Conservation (phyloP, 306 rosid genomes). For the Spatholobus suberectus region DNA sequence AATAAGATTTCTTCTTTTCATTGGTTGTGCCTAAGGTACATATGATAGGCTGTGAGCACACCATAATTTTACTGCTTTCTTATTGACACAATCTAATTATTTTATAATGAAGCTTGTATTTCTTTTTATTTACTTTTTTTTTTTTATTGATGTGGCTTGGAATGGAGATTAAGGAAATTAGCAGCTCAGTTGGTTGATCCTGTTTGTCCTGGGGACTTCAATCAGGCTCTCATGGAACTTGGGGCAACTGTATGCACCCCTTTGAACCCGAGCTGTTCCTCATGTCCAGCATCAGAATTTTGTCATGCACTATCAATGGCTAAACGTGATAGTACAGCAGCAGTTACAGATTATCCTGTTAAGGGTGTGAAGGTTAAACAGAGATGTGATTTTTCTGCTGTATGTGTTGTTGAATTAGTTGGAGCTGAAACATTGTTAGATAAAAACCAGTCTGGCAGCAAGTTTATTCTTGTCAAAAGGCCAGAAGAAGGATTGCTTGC, state of each 20-base stretch:
- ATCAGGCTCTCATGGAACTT: conserved; percentile 97
- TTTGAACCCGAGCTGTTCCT: conserved; percentile 72
- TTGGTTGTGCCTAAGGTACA: not conserved
- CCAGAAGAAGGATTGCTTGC: conserved; percentile 94
- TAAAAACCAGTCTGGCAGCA: conserved; percentile 46
- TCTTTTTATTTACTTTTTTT: conserved; percentile 29
- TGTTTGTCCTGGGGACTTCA: conserved; percentile 86
- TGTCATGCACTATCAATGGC: conserved; percentile 70
- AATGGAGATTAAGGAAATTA: conserved; percentile 69
- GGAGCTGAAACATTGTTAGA: conserved; percentile 50
- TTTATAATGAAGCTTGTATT: not conserved
- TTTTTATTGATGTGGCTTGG: conserved; percentile 36
- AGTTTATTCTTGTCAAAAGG: conserved; percentile 83
- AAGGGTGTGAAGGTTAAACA: conserved; percentile 69
- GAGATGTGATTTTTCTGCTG: conserved; percentile 74
- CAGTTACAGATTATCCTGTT: conserved; percentile 81
- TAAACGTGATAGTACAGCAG: conserved; percentile 55
- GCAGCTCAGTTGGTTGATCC: conserved; percentile 90
- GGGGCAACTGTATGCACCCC: conserved; percentile 91
- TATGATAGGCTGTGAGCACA: not conserved
- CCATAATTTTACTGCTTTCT: not conserved
- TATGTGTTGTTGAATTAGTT: conserved; percentile 82
- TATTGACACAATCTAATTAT: not conserved
- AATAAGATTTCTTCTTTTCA: conserved; percentile 8
- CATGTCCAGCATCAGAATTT: conserved; percentile 77